A percentile compares a stretch with the other conserved stretches of the same genome.
Evolutionary conservation across 768 basidiomycete genomes (phyloP).

Genomic region (Gloeopeniophorella convolvens): DNA sequence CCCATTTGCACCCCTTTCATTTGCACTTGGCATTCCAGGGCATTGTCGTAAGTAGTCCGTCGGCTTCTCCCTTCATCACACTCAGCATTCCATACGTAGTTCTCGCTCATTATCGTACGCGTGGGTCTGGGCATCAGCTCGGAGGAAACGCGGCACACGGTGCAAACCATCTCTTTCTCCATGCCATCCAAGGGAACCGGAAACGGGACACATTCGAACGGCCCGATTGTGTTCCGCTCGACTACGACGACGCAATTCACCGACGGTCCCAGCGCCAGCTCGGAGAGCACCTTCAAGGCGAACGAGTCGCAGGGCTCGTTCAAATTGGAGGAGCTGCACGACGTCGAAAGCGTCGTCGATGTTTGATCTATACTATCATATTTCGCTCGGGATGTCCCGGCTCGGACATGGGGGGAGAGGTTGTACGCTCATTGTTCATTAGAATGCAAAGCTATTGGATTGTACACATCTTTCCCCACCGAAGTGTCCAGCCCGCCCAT

Average conservation of each 20-base stretch:
- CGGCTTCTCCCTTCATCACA: too few species aligned
- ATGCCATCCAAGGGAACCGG: constrained; percentile 15
- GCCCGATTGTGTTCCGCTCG: constrained; percentile 11
- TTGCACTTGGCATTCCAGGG: constrained; percentile 2
- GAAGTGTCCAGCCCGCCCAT: too few species aligned
- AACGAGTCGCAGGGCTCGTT: neutral
- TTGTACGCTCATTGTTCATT: too few species aligned
- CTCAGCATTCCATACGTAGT: constrained; percentile 11
- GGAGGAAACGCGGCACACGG: constrained; percentile 3
- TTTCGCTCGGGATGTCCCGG: neutral
- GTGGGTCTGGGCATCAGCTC: constrained; percentile 15
- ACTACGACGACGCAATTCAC: constrained; percentile 16
- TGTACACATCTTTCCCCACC: too few species aligned
- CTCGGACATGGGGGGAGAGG: neutral
- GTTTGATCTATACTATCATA: too few species aligned
- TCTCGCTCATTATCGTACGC: constrained; percentile 20
- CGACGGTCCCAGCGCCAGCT: neutral
- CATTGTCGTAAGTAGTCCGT: constrained; percentile 18
- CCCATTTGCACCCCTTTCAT: neutral
- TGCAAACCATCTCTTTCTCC: constrained; percentile 11
- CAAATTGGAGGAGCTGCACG: constrained; percentile 9
- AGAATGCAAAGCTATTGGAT: too few species aligned
- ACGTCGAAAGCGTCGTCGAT: constrained; percentile 4
- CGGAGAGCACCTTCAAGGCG: constrained; percentile 1
- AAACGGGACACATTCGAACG: neutral